These are phyloP conservation scores for Saturnispora bothae DNA, from an alignment of 805 yeast genomes.

Conservation along the genomic window DNA sequence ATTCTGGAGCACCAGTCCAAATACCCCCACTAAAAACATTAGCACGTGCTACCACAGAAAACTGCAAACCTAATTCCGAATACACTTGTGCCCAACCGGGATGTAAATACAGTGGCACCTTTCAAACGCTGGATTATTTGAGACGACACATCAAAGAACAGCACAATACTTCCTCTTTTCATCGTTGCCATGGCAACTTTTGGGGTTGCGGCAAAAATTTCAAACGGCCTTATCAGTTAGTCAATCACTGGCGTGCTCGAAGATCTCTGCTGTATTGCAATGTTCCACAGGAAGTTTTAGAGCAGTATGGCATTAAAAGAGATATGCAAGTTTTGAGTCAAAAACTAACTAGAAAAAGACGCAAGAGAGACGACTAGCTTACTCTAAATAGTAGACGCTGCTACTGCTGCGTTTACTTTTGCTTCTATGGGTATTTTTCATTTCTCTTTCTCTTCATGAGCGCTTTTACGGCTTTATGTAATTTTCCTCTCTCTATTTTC, in stretches of 20 bases:
- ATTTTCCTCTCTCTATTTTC: background rate
- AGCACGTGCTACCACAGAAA: no score
- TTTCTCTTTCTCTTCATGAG: no score
- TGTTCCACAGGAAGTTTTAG: constrained; percentile 16
- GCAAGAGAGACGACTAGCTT: no score
- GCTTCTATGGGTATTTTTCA: no score
- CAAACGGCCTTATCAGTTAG: constrained; percentile 26
- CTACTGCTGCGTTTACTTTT: no score
- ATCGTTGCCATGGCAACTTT: constrained; percentile 19
- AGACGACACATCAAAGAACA: constrained; percentile 25
- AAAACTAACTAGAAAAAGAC: constrained; percentile 3
- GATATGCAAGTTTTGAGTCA: constrained; percentile 5
- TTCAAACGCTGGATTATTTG: constrained; percentile 22
- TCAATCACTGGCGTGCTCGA: constrained; percentile 27
- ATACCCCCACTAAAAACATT: no score
- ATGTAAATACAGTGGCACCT: constrained; percentile 24
- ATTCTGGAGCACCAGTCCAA: no score
- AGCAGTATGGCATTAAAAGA: constrained; percentile 1
- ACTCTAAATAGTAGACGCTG: no score
- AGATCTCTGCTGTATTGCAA: constrained; percentile 23
- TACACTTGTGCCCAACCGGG: constrained; percentile 12
- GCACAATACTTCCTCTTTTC: constrained; percentile 18
- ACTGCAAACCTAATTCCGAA: background rate
- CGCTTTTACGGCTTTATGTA: no score
- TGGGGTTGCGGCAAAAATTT: constrained; percentile 27